Evolutionary conservation across 2,329 filamentous ascomycete species (phyloP), one percentile per base, ranked within the genome.

Genomic region (Aspergillus ochraceoroseus): DNA sequence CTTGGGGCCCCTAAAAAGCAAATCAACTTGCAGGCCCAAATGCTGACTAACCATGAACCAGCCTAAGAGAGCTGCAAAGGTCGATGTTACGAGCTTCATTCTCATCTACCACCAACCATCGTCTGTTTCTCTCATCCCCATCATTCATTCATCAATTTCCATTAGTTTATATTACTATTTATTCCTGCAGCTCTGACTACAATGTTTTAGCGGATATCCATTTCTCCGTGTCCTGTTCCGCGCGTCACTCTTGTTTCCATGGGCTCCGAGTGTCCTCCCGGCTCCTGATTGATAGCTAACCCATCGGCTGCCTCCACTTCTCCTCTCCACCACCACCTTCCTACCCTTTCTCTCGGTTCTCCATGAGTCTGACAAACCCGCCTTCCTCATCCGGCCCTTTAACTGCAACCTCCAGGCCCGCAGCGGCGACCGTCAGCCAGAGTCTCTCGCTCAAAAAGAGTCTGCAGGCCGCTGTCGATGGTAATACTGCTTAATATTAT

Each of bases 401-500:
- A 52, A 58, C 63, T 53, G 55, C 62, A 44, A 58, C 59, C 48
- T 55, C 63, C 51, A 60, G 59, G 55, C 55, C 61, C 34, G 54
- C 57, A 41, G 55, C 48, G 46, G 51, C 56, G 35, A 46, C 52
- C 33, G 51, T 55, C 45, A 55, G 52, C 48, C 56, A 58, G 44
- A 62, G 56, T 48, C 56, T 62, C 48, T 59, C 56, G 43, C 53
- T 65, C 48, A 70, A 70, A 57, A 64, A 66, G 54, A 64, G 54
- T 48, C 57, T 68, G 39, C 67, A 69, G 57, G 59, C 63, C 48
- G 58, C 62, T 53, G 65, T 68, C 51, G 68, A 71, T 59, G 68
- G 68, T 71, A 68, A 67, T 61, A 58, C 48, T 39, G 44, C 33
- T 49, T 48, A 46, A 44, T 50, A 44, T 46, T 47, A 40, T 43